phyloP scores from a whole-genome alignment of 2,329 filamentous ascomycete species.

The Ophiostoma pallidulum region DNA sequence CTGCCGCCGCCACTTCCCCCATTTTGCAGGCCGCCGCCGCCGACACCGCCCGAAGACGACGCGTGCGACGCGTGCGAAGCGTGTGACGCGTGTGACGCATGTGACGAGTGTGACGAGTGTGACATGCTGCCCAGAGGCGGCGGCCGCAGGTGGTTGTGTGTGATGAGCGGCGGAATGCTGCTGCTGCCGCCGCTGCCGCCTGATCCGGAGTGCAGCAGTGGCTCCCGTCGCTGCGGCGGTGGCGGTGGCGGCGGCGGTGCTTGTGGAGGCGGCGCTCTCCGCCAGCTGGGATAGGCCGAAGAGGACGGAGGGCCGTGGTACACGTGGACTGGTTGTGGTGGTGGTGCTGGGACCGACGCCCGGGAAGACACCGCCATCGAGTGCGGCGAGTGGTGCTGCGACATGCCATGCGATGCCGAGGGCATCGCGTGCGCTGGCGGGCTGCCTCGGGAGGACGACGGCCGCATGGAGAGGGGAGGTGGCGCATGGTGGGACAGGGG shows the following conservation, averaged over 20 bases:
- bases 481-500: conserved; percentile 11
- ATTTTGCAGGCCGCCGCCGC: conserved; percentile 25
- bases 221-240: conserved; percentile 10
- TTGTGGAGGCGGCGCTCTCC: conserved; percentile 3
- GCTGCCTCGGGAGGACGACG: conserved; percentile 8
- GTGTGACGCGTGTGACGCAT: no score
- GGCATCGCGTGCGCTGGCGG: conserved; percentile 6
- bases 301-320: conserved; percentile 11
- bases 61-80: no score
- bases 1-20: neutral
- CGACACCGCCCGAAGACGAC: neutral
- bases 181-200: no score
- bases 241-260: neutral
- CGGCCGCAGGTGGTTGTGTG: conserved; percentile 17
- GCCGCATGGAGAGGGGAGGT: conserved; percentile 13
- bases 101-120: no score
- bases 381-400: conserved; percentile 9
- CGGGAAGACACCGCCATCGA: conserved; percentile 4
- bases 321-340: conserved; percentile 3
- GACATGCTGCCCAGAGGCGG: conserved; percentile 8
- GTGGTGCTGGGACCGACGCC: neutral
- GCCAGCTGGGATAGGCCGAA: conserved; percentile 12
- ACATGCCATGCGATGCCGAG: neutral
- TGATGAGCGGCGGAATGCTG: conserved; percentile 10
- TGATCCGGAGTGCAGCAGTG: conserved; percentile 3